These are phyloP conservation scores for Quercus rubra DNA, from an alignment of 306 rosid genomes.

Conservation along the genomic window DNA sequence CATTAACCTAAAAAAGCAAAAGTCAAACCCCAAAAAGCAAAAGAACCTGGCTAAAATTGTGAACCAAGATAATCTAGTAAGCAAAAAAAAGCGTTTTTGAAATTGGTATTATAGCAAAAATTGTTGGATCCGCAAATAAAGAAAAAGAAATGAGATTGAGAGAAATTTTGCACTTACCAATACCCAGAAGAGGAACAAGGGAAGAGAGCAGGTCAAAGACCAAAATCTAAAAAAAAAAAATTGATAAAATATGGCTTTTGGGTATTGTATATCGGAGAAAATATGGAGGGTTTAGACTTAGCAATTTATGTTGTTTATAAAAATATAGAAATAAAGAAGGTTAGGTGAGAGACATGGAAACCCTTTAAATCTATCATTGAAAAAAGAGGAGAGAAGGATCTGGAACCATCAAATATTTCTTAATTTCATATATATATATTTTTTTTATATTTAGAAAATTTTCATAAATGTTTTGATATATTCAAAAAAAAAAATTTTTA, in stretches of 20 bases:
- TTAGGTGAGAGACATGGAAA: background rate
- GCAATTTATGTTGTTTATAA: background rate
- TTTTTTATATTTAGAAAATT: too few species aligned
- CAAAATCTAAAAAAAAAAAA: background rate
- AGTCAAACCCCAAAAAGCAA: background rate
- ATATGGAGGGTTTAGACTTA: background rate
- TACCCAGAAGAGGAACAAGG: background rate
- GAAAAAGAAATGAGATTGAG: background rate
- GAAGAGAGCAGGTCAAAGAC: background rate
- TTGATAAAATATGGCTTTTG: background rate
- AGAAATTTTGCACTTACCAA: background rate
- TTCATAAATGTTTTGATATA: too few species aligned
- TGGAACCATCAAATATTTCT: slow-evolving; percentile 6
- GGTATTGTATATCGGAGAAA: background rate
- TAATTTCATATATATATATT: too few species aligned
- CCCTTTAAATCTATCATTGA: too few species aligned
- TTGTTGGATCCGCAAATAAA: background rate
- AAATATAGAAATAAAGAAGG: background rate
- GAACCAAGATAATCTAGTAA: too few species aligned
- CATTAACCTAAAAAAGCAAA: background rate
- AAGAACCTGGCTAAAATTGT: background rate
- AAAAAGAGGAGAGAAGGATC: slow-evolving; percentile 20
- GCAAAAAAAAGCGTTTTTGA: too few species aligned
- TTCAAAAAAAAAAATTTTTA: too few species aligned
- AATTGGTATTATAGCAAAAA: too few species aligned